Evolutionary conservation across 108 stramenopile species (phyloP).

Genomic region (Chaetoceros tenuissimus): DNA sequence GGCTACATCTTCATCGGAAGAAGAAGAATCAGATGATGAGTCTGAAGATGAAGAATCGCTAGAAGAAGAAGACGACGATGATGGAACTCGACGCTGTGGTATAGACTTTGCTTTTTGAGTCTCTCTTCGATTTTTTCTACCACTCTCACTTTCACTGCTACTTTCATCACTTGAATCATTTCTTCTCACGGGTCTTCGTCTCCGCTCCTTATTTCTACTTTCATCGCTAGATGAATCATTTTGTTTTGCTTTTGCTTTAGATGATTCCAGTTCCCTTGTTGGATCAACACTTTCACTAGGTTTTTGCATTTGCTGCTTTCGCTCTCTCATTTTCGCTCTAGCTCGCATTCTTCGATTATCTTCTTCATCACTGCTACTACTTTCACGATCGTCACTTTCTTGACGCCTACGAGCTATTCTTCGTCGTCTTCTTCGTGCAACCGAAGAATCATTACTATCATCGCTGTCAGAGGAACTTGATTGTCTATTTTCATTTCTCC

Average conservation of each 20-base stretch:
- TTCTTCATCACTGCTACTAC: background rate
- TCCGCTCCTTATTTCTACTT: background rate
- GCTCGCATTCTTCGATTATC: background rate
- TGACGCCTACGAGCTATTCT: background rate
- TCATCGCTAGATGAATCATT: too few relatives aligned
- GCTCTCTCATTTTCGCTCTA: background rate
- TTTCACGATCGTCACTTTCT: background rate
- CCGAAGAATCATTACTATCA: background rate
- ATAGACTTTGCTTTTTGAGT: slow-evolving; percentile 5
- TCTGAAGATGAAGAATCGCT: slow-evolving; percentile 15
- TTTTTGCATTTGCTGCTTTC: background rate
- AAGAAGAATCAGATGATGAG: slow-evolving; percentile 21
- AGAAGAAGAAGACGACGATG: slow-evolving; percentile 22
- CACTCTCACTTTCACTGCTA: background rate
- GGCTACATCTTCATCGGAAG: slow-evolving; percentile 14
- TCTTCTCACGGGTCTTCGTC: background rate
- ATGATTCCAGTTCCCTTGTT: too few relatives aligned
- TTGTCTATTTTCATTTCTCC: background rate
- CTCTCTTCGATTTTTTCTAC: slow-evolving; percentile 2
- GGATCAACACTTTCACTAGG: too few relatives aligned
- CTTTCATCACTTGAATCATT: too few relatives aligned
- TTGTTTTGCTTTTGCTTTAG: too few relatives aligned
- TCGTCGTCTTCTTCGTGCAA: background rate
- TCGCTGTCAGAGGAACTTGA: background rate
- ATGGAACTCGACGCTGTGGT: background rate